Evolutionary conservation across 1,139 yeast genomes (phyloP).

Genomic region (Pneumocystis canis): DNA sequence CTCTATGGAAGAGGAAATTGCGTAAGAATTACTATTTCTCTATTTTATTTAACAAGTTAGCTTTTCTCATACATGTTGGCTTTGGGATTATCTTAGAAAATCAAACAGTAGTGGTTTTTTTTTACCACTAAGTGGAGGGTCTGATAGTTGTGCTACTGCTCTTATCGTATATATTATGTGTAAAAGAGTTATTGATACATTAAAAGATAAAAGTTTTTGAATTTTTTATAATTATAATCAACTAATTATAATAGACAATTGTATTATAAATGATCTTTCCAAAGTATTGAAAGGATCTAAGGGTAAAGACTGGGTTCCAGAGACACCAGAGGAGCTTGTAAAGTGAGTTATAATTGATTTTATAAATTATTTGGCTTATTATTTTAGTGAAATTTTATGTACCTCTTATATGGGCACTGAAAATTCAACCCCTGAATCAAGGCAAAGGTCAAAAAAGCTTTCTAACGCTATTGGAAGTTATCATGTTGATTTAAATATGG

Average conservation of each 20-base stretch:
- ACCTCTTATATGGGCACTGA: constrained; percentile 92
- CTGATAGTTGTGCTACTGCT: constrained; percentile 95
- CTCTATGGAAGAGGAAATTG: constrained; percentile 86
- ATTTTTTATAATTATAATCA: neutral
- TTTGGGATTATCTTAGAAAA: constrained; percentile 92
- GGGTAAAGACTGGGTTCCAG: constrained; percentile 48
- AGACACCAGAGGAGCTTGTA: constrained; percentile 62
- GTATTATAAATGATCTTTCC: constrained; percentile 59
- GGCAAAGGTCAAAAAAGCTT: constrained; percentile 65
- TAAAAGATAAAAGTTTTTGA: constrained; percentile 39
- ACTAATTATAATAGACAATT: constrained; percentile 5
- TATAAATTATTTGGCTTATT: neutral
- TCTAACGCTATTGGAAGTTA: constrained; percentile 70
- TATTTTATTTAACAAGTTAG: neutral
- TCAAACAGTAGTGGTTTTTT: constrained; percentile 83
- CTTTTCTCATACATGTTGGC: constrained; percentile 96
- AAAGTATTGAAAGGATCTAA: constrained; percentile 37
- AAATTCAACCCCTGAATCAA: constrained; percentile 78
- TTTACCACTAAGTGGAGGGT: constrained; percentile 90
- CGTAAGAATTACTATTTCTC: constrained; percentile 22
- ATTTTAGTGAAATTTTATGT: constrained; percentile 41
- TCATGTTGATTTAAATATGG: constrained; percentile 88
- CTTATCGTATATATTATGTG: constrained; percentile 92
- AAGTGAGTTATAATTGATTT: constrained; percentile 21
- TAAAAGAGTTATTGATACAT: constrained; percentile 56